Percentiles rank a stretch among this genome's conserved stretches.
These are phyloP conservation scores for Alectoria sarmentosa DNA, from an alignment of 495 filamentous ascomycete genomes.

Conservation along the genomic window DNA sequence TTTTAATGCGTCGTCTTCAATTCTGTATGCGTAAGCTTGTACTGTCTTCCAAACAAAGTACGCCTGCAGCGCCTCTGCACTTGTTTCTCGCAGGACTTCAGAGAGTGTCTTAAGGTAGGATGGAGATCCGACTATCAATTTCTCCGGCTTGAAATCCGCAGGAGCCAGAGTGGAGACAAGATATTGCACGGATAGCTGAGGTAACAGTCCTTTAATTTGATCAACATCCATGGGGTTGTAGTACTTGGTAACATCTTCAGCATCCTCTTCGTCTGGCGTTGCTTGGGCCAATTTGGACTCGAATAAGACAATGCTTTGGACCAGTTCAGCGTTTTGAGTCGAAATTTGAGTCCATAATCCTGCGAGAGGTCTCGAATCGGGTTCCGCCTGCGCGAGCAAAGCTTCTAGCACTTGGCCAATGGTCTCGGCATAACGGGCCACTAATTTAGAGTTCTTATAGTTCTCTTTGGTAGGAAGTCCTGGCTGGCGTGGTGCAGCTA, in stretches of 20 bases:
- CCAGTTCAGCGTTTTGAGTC: constrained; percentile 28
- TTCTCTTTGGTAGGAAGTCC: constrained; percentile 59
- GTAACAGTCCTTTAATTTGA: constrained; percentile 45
- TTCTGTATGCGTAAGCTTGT: constrained; percentile 39
- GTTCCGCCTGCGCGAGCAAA: constrained; percentile 25
- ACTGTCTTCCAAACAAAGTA: constrained; percentile 59
- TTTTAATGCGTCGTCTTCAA: constrained; percentile 52
- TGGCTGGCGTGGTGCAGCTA: constrained; percentile 45
- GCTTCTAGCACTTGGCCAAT: constrained; percentile 39
- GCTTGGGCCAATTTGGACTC: constrained; percentile 54
- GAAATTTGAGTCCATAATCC: constrained; percentile 28
- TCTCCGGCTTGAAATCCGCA: constrained; percentile 39
- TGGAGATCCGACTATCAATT: constrained; percentile 53
- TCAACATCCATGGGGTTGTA: constrained; percentile 51
- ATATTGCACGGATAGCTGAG: constrained; percentile 46
- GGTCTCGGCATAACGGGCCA: constrained; percentile 46
- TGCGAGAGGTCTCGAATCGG: constrained; percentile 15
- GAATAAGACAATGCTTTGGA: constrained; percentile 48
- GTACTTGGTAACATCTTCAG: constrained; percentile 52
- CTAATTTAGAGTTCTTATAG: constrained; percentile 50
- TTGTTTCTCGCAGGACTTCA: constrained; percentile 39
- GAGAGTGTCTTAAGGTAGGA: constrained; percentile 48
- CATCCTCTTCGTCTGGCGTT: constrained; percentile 51
- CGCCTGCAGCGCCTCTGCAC: constrained; percentile 43
- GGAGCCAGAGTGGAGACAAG: constrained; percentile 50